Evolutionary conservation across 2,329 filamentous ascomycete species (phyloP).

Genomic region (Grosmannia serpens): DNA sequence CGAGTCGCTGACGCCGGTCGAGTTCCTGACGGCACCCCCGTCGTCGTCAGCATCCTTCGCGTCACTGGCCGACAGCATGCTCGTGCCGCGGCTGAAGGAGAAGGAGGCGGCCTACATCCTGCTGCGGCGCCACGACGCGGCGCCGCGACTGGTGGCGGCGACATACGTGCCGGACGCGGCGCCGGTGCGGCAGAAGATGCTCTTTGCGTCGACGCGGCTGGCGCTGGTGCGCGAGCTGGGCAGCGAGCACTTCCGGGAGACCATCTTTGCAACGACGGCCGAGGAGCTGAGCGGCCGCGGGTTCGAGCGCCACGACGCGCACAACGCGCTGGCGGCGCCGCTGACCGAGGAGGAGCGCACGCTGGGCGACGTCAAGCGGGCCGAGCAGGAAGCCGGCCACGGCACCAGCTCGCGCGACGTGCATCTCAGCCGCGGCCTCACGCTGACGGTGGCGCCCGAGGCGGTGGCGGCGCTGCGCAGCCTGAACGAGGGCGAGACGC

Average conservation of each 20-base stretch:
- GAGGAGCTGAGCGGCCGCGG: conserved; percentile 59
- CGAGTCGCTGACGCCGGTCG: conserved; percentile 54
- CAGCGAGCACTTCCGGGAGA: conserved; percentile 66
- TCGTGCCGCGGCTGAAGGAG: conserved; percentile 52
- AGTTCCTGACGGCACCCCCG: conserved; percentile 36
- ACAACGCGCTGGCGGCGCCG: conserved; percentile 52
- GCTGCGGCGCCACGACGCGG: conserved; percentile 52
- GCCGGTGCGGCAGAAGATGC: conserved; percentile 75
- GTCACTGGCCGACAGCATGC: conserved; percentile 45
- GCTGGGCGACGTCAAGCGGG: conserved; percentile 60
- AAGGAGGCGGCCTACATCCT: conserved; percentile 63
- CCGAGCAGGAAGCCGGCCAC: conserved; percentile 61
- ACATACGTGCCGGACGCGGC: conserved; percentile 72
- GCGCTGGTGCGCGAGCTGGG: conserved; percentile 68
- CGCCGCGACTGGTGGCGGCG: conserved; percentile 53
- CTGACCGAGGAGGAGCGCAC: conserved; percentile 68
- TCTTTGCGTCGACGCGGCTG: conserved; percentile 67
- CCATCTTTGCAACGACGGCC: conserved; percentile 58
- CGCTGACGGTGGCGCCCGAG: conserved; percentile 49
- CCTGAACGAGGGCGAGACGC: conserved; percentile 47
- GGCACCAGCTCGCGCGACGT: conserved; percentile 52
- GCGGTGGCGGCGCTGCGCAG: conserved; percentile 53
- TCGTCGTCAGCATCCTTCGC: conserved; percentile 46
- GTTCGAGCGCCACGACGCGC: conserved; percentile 62
- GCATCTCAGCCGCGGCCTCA: conserved; percentile 43